A percentile compares a stretch with the other conserved stretches of the same genome.
Evolutionary conservation across 257 asterid genomes (phyloP).

Genomic region (Oldenlandia corymbosa): DNA sequence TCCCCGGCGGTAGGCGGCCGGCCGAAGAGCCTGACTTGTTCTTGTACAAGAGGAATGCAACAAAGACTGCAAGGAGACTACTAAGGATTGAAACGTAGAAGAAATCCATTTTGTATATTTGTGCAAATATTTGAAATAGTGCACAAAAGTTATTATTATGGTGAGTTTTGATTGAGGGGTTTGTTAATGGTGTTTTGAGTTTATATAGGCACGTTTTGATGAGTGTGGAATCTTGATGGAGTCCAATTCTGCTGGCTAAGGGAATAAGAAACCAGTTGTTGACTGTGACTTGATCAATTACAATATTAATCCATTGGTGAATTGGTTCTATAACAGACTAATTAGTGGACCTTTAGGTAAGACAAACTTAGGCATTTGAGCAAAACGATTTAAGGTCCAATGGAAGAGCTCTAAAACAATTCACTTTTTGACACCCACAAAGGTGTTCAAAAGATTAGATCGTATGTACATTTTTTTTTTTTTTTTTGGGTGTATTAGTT

Average conservation of each 20-base stretch:
- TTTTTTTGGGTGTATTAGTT: too few species aligned
- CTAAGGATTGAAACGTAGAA: slow-evolving; percentile 21
- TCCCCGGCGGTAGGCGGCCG: slow-evolving; percentile 39
- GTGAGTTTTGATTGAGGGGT: neutral
- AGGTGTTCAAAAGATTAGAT: too few species aligned
- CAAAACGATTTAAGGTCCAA: too few species aligned
- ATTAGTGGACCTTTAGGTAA: neutral
- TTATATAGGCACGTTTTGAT: neutral
- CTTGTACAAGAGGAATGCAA: slow-evolving; percentile 53
- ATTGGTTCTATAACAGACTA: too few species aligned
- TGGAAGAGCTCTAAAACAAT: too few species aligned
- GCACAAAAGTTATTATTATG: neutral
- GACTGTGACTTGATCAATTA: neutral
- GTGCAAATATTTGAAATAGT: neutral
- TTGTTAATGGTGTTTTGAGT: neutral
- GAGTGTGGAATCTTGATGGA: neutral
- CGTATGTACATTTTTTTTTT: too few species aligned
- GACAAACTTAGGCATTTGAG: neutral
- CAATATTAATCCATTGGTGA: neutral
- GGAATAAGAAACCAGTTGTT: neutral
- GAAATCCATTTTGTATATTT: slow-evolving; percentile 1
- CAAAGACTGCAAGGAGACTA: slow-evolving; percentile 32
- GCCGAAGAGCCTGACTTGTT: slow-evolving; percentile 15
- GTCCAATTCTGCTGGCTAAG: neutral
- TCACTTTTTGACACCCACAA: neutral